Evolutionary conservation across 2,329 filamentous ascomycete genomes (phyloP).

Genomic region (Epichloe scottii): DNA sequence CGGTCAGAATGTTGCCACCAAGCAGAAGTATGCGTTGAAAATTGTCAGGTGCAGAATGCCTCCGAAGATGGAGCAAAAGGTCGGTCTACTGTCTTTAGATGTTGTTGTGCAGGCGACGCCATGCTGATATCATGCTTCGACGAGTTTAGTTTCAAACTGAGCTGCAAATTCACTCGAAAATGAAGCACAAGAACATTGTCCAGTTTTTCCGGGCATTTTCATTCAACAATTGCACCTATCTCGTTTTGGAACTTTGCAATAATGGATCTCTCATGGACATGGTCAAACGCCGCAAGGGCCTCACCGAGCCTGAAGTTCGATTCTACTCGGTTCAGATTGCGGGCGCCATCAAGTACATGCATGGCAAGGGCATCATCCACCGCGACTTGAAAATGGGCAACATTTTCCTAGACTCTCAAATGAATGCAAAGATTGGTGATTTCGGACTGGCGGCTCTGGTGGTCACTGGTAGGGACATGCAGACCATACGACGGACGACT

Average conservation of each 20-base stretch:
- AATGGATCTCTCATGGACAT: conserved; percentile 97
- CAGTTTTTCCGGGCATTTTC: conserved; percentile 91
- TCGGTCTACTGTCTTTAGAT: conserved; percentile 20
- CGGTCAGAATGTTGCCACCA: conserved; percentile 52
- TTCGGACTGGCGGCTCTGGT: conserved; percentile 89
- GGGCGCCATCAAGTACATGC: conserved; percentile 96
- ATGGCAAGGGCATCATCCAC: conserved; percentile 90
- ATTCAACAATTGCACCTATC: conserved; percentile 78
- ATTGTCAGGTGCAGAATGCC: conserved; percentile 78
- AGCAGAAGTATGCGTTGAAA: conserved; percentile 62
- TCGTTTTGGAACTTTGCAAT: conserved; percentile 85
- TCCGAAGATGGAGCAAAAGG: conserved; percentile 74
- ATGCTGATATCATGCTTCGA: background rate
- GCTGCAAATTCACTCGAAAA: conserved; percentile 95
- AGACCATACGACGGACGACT: conserved; percentile 73
- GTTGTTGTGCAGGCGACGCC: background rate
- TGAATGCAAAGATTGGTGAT: conserved; percentile 98
- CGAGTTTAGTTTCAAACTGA: conserved; percentile 56
- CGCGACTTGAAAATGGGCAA: conserved; percentile 97
- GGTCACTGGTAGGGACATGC: conserved; percentile 82
- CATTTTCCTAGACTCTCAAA: conserved; percentile 82
- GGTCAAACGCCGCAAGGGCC: conserved; percentile 79
- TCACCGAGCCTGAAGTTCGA: conserved; percentile 88
- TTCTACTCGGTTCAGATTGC: conserved; percentile 92
- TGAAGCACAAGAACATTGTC: conserved; percentile 91